phyloP scores from a whole-genome alignment of 805 yeast species.

The Millerozyma acaciae region DNA sequence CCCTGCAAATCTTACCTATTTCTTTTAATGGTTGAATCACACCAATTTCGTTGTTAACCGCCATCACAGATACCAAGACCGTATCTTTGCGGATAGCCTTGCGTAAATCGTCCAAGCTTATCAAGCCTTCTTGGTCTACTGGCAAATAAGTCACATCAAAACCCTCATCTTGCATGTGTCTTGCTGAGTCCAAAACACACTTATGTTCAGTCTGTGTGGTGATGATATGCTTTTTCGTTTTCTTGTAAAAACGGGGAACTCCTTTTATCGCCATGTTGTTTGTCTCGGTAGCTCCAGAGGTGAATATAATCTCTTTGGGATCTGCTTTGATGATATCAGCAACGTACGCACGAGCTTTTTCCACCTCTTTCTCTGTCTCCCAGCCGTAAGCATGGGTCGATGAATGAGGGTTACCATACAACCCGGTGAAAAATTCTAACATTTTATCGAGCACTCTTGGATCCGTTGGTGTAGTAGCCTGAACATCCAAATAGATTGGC shows the following conservation, averaged over 20 bases:
- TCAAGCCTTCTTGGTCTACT: conserved; percentile 75
- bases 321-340: conserved; percentile 89
- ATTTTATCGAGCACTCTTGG: conserved; percentile 91
- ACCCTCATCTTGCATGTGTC: conserved; percentile 94
- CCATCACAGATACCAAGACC: conserved; percentile 87
- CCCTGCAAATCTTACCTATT: conserved; percentile 83
- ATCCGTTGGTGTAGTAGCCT: conserved; percentile 97
- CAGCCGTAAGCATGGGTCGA: conserved; percentile 97
- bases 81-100: conserved; percentile 88
- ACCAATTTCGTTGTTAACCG: conserved; percentile 97
- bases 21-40: conserved; percentile 94
- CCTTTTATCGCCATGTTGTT: conserved; percentile 96
- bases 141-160: conserved; percentile 92
- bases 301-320: conserved; percentile 93
- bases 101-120: conserved; percentile 73
- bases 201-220: conserved; percentile 98
- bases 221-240: conserved; percentile 88
- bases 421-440: conserved; percentile 83
- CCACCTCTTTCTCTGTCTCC: conserved; percentile 95
- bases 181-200: conserved; percentile 95
- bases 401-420: conserved; percentile 97
- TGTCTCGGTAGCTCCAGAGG: conserved; percentile 97
- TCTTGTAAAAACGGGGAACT: conserved; percentile 87
- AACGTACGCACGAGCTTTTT: conserved; percentile 74
- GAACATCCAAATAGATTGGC: conserved; percentile 95